Evolutionary conservation across 306 rosid genomes (phyloP).

Genomic region (Glycyrrhiza uralensis): DNA sequence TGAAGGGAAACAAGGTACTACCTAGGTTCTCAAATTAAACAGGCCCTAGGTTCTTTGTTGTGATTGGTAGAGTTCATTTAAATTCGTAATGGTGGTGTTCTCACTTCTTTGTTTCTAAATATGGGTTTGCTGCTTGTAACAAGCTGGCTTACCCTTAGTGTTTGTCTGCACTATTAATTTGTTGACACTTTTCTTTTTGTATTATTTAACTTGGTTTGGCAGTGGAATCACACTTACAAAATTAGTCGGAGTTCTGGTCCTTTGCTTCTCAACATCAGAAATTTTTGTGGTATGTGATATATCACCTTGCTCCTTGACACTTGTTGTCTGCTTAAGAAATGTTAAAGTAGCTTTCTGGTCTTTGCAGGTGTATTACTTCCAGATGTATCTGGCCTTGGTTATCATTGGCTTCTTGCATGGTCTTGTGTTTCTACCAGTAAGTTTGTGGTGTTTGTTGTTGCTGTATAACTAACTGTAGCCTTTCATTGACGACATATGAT

Average conservation of each 20-base stretch:
- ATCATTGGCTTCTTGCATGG: conserved; percentile 95
- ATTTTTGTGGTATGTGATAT: conserved; percentile 77
- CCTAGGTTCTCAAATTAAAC: too few species aligned
- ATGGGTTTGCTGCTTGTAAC: too few species aligned
- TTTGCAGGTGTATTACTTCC: conserved; percentile 93
- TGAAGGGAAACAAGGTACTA: too few species aligned
- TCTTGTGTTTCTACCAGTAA: conserved; percentile 90
- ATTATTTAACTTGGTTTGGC: conserved; percentile 34
- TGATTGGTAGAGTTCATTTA: too few species aligned
- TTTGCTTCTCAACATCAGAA: conserved; percentile 85
- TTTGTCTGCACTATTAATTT: background rate
- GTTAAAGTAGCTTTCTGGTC: conserved; percentile 23
- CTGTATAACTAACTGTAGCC: conserved; percentile 8
- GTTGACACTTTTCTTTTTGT: conserved; percentile 29
- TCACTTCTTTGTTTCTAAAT: too few species aligned
- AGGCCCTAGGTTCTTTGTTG: too few species aligned
- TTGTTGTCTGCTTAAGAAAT: conserved; percentile 6
- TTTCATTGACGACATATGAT: background rate
- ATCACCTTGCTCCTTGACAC: conserved; percentile 21
- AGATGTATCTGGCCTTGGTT: conserved; percentile 94
- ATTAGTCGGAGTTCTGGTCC: conserved; percentile 91
- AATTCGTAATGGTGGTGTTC: too few species aligned
- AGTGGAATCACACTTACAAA: conserved; percentile 96
- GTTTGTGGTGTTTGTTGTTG: conserved; percentile 25
- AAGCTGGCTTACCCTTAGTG: background rate